Base-by-base conservation (phyloP, 2,329 filamentous ascomycete genomes). In the Xylariaceae sp. region DNA sequence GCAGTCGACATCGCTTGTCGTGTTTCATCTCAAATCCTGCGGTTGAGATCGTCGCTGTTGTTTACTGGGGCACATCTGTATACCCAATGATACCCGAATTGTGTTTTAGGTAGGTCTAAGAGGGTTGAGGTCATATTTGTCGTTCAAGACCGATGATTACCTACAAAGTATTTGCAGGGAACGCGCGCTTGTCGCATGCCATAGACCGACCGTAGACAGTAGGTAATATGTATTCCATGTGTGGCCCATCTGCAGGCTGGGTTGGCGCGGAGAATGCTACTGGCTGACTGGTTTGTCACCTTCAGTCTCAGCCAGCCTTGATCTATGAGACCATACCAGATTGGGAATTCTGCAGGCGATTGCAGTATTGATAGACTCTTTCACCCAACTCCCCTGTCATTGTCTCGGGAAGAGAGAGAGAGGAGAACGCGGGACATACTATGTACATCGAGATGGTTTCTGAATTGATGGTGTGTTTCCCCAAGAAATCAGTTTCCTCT, bases 31-130 rank as follows among this genome's bases (percentile, higher is more conserved):
- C 47, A 32, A 59, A 37, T 16, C 32, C 53, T 47, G 40, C 43
- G 26, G 43, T 51, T 59, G 59, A 59, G 54, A 59, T 61, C 53
- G 56, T 59, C 50, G 49, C 21, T 59, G 49, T 60, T 51, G 42
- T n/a, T n/a, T n/a, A n/a, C n/a, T n/a, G 52, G 50, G 54, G 40
- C 48, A 29, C 53, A 44, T 42, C n/a, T 20, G 32, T 42, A 29
- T 40, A 41, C 20, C 50, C 20, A 20, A 49, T 54, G 37, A 21
- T 37, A 49, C 48, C 44, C 52, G 12, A 44, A n/a, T 40, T 40
- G 48, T 53, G 52, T 29, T 44, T 45, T 23, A n/a, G 43, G 20
- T 23, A 45, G 50, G 47, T 52, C 43, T 42, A 21, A 47, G 44
- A 52, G 26, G 44, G 54, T 52, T 19, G 12, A 52, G 45, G 41